These are phyloP conservation scores for Proliferodiscus dingleyae DNA, from an alignment of 2,329 filamentous ascomycete genomes.

Conservation along the genomic window DNA sequence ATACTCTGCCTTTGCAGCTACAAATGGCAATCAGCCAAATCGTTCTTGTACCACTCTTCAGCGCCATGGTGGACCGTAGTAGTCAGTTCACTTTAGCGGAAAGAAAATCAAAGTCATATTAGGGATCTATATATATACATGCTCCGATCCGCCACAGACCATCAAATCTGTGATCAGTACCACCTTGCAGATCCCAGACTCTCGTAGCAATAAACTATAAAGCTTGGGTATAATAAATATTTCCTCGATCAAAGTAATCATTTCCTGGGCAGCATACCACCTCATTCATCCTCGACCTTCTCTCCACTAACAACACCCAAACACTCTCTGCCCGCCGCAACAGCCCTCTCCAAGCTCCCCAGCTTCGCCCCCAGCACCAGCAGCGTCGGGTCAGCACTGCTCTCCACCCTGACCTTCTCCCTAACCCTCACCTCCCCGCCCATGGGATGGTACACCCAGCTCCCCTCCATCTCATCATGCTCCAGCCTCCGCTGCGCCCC, in stretches of 20 bases:
- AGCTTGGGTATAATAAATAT: background rate
- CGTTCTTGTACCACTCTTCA: no score
- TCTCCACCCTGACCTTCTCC: constrained; percentile 82
- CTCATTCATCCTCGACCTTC: constrained; percentile 1
- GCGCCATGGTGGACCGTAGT: no score
- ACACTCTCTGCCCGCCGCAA: no score
- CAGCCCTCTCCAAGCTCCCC: constrained; percentile 68
- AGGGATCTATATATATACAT: no score
- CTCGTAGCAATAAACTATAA: background rate
- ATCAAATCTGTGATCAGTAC: no score
- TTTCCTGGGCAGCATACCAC: constrained; percentile 1
- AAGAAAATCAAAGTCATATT: no score
- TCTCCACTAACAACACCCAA: constrained; percentile 71
- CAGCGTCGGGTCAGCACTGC: constrained; percentile 71
- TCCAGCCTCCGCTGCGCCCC: constrained; percentile 58
- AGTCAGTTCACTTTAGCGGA: no score
- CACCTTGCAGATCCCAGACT: no score
- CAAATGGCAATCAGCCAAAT: no score
- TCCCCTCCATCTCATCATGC: constrained; percentile 78
- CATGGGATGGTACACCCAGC: constrained; percentile 61
- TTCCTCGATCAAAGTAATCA: background rate
- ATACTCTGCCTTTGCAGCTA: background rate
- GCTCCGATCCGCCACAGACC: no score
- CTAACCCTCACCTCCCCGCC: constrained; percentile 74
- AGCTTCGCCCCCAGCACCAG: constrained; percentile 82